Evolutionary conservation across 1,139 yeast species (phyloP).

Genomic region (Trichomonascaceae sp.): DNA sequence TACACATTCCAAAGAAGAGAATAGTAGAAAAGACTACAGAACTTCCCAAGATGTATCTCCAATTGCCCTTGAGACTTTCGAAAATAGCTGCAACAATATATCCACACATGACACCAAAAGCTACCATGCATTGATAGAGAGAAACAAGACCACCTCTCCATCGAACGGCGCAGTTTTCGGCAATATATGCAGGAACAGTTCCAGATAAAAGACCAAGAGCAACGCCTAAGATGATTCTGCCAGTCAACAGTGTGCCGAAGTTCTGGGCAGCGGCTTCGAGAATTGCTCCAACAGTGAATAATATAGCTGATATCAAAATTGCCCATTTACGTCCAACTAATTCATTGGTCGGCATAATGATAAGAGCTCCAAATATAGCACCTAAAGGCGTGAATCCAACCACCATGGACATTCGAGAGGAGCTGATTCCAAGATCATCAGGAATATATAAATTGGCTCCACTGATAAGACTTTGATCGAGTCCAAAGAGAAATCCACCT

Average conservation of each 20-base stretch:
- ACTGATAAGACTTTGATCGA: constrained; percentile 76
- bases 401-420: constrained; percentile 58
- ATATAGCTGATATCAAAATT: constrained; percentile 43
- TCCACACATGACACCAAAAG: constrained; percentile 90
- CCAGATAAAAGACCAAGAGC: constrained; percentile 91
- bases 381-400: constrained; percentile 71
- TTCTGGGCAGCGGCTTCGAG: constrained; percentile 52
- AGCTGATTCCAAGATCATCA: constrained; percentile 40
- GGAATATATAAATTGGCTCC: constrained; percentile 62
- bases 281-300: constrained; percentile 58
- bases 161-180: constrained; percentile 85
- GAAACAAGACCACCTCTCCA: constrained; percentile 80
- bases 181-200: constrained; percentile 90
- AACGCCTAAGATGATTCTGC: constrained; percentile 75
- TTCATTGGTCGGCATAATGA: constrained; percentile 61
- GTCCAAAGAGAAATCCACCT: constrained; percentile 78
- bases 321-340: constrained; percentile 54
- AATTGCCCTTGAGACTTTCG: constrained; percentile 50
- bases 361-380: constrained; percentile 67
- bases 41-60: constrained; percentile 73
- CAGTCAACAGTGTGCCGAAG: constrained; percentile 53
- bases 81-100: constrained; percentile 69
- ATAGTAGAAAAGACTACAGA: constrained; percentile 72
- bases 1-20: constrained; percentile 62
- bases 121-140: constrained; percentile 77